Percentiles rank a stretch among this genome's conserved stretches.
phyloP scores from a whole-genome alignment of 1,284 basidiomycete genomes.

The Volvariella volvacea region DNA sequence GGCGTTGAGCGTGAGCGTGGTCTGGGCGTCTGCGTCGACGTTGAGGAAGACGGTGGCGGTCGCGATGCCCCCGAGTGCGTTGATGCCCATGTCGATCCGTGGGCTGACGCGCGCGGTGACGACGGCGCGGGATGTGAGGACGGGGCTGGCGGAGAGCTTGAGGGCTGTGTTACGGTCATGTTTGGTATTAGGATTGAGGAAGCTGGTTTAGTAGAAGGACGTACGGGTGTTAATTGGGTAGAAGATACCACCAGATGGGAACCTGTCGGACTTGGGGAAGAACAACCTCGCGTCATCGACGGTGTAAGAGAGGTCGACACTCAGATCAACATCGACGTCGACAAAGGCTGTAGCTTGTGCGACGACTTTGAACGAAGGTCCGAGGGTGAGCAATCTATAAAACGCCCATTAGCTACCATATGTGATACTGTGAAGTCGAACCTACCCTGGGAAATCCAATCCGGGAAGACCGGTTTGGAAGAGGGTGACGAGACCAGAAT shows the following conservation, averaged over 20 bases:
- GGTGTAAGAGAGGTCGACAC: conserved; percentile 31
- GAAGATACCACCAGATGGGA: conserved; percentile 14
- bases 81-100: conserved; percentile 35
- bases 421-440: no score
- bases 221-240: conserved; percentile 29
- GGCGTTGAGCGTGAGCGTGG: no score
- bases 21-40: conserved; percentile 38
- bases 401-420: no score
- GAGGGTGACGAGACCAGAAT: conserved; percentile 20
- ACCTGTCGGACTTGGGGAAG: not conserved
- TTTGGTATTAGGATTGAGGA: no score
- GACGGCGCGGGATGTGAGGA: conserved; percentile 29
- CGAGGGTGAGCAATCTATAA: conserved; percentile 31
- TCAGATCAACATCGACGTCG: conserved; percentile 29
- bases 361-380: conserved; percentile 30
- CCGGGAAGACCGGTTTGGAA: conserved; percentile 23
- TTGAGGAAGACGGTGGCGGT: conserved; percentile 35
- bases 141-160: conserved; percentile 33
- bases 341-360: conserved; percentile 27
- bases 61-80: conserved; percentile 27
- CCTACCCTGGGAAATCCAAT: conserved; percentile 23
- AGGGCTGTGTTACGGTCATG: no score
- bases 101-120: conserved; percentile 45
- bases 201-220: no score
- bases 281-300: conserved; percentile 26